Conservation (phyloP, 1,284 basidiomycete genomes). For the Microstroma glucosiphilum region DNA sequence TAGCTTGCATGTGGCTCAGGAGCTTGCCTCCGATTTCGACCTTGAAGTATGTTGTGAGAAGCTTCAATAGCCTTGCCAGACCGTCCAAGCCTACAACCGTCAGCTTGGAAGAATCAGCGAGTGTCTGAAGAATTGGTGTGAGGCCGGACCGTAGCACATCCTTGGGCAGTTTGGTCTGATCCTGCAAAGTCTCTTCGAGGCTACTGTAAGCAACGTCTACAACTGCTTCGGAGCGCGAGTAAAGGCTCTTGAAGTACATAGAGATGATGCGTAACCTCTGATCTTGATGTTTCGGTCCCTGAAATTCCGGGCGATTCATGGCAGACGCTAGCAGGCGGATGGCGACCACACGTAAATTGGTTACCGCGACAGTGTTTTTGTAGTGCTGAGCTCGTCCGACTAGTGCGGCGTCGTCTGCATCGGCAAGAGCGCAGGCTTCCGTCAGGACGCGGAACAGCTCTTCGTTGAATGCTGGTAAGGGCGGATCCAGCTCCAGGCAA, state of each 20-base stretch:
- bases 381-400: slow-evolving; percentile 64
- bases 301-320: slow-evolving; percentile 86
- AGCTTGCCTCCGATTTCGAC: slow-evolving; percentile 98
- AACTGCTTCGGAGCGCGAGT: slow-evolving; percentile 85
- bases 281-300: slow-evolving; percentile 35
- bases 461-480: slow-evolving; percentile 81
- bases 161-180: slow-evolving; percentile 88
- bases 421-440: slow-evolving; percentile 88
- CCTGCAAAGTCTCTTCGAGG: slow-evolving; percentile 73
- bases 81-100: slow-evolving; percentile 90
- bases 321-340: slow-evolving; percentile 88
- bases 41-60: slow-evolving; percentile 98
- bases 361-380: slow-evolving; percentile 75
- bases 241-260: slow-evolving; percentile 98
- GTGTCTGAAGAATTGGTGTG: slow-evolving; percentile 93
- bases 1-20: slow-evolving; percentile 65
- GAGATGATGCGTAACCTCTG: slow-evolving; percentile 72
- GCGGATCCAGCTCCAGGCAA: slow-evolving; percentile 70
- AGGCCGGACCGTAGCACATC: slow-evolving; percentile 91
- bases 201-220: slow-evolving; percentile 94
- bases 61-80: slow-evolving; percentile 84
- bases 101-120: slow-evolving; percentile 89
- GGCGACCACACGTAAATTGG: slow-evolving; percentile 88
- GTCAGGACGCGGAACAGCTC: slow-evolving; percentile 86
- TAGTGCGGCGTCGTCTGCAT: slow-evolving; percentile 83